Percentiles rank a stretch among this genome's conserved stretches.
phyloP scores from a whole-genome alignment of 2,329 filamentous ascomycete genomes.

The Colletotrichum trifolii region DNA sequence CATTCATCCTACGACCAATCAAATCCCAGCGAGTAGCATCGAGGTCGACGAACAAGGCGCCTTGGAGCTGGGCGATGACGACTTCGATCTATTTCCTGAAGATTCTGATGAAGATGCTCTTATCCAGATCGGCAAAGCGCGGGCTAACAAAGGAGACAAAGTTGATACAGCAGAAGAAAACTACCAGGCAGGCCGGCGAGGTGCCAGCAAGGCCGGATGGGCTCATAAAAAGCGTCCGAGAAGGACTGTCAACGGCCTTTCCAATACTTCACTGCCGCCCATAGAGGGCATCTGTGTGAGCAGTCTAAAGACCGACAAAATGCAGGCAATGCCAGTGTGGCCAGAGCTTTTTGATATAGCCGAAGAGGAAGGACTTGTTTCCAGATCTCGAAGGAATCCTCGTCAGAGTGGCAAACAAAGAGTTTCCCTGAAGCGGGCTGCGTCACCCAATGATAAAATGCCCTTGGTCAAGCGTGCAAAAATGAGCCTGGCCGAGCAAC shows the following conservation, averaged over 20 bases:
- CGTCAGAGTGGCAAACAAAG: not conserved
- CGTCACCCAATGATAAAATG: slow-evolving; percentile 4
- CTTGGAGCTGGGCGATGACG: slow-evolving; percentile 55
- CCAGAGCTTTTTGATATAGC: slow-evolving; percentile 53
- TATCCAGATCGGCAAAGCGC: slow-evolving; percentile 41
- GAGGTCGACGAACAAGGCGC: slow-evolving; percentile 75
- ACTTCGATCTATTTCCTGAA: slow-evolving; percentile 60
- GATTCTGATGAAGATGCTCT: slow-evolving; percentile 66
- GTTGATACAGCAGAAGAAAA: not conserved
- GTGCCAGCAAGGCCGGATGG: not conserved
- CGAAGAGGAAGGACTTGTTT: slow-evolving; percentile 52
- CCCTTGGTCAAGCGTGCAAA: slow-evolving; percentile 18
- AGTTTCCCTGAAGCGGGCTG: slow-evolving; percentile 11
- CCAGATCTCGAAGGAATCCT: slow-evolving; percentile 37
- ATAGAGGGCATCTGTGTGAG: slow-evolving; percentile 55
- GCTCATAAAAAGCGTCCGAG: not conserved
- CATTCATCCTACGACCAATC: slow-evolving; percentile 42
- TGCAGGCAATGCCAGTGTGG: slow-evolving; percentile 51
- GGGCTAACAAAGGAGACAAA: not conserved
- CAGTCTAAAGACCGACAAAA: slow-evolving; percentile 50
- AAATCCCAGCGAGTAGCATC: slow-evolving; percentile 56
- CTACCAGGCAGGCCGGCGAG: not conserved
- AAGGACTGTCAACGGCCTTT: slow-evolving; percentile 38
- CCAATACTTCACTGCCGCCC: not conserved
- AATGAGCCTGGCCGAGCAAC: not conserved